These are phyloP conservation scores for Fusarium albidum DNA, from an alignment of 2,329 filamentous ascomycete species.

Conservation along the genomic window DNA sequence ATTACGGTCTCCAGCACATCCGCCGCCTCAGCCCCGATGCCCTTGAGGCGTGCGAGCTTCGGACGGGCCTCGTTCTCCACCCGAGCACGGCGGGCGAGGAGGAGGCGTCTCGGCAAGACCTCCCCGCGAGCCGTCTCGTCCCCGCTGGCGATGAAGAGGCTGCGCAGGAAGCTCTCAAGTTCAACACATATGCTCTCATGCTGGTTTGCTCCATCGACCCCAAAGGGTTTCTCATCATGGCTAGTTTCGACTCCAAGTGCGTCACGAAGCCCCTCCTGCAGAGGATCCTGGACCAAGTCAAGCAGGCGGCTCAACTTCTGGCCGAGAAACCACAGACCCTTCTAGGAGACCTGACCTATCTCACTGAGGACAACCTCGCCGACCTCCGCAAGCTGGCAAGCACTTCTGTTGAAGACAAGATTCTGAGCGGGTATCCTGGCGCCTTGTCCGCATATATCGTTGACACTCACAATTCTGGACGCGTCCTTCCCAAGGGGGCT, in stretches of 20 bases:
- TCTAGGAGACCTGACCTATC: conserved; percentile 46
- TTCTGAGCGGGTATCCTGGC: conserved; percentile 36
- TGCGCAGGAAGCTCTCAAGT: conserved; percentile 66
- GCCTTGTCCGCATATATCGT: conserved; percentile 51
- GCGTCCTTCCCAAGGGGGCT: conserved; percentile 50
- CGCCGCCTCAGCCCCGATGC: conserved; percentile 63
- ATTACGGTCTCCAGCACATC: conserved; percentile 68
- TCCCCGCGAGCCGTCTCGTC: conserved; percentile 60
- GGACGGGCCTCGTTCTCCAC: conserved; percentile 64
- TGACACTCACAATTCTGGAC: conserved; percentile 45
- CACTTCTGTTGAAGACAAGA: conserved; percentile 16
- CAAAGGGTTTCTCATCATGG: conserved; percentile 65
- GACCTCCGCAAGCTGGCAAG: conserved; percentile 42
- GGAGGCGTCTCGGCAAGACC: conserved; percentile 36
- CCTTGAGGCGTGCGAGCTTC: conserved; percentile 63
- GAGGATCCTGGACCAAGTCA: conserved; percentile 60
- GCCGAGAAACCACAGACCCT: conserved; percentile 47
- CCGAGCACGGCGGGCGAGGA: conserved; percentile 48
- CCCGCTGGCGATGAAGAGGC: conserved; percentile 64
- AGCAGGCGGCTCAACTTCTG: conserved; percentile 58
- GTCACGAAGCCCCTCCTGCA: conserved; percentile 62
- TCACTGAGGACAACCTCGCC: conserved; percentile 45
- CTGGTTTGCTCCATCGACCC: conserved; percentile 69
- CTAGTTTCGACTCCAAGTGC: conserved; percentile 71
- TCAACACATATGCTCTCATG: conserved; percentile 70